Evolutionary conservation across 345 rosid genomes (phyloP).

Genomic region (Eutrema heterophyllum): DNA sequence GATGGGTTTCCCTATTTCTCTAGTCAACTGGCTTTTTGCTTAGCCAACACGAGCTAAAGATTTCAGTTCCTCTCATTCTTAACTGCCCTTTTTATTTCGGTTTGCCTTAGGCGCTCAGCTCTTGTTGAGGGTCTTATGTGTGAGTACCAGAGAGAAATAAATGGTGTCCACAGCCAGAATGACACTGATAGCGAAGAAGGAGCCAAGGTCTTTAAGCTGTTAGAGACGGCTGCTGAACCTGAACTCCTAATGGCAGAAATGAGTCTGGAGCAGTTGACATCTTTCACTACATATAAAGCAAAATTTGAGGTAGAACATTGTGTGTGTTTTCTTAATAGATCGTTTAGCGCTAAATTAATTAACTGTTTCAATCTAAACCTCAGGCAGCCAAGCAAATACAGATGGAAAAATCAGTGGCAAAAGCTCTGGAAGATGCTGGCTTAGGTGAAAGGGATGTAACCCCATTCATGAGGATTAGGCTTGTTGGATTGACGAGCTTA

Average conservation of each 20-base stretch:
- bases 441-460: conserved; percentile 72
- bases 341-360: background rate
- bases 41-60: background rate
- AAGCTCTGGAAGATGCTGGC: conserved; percentile 69
- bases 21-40: background rate
- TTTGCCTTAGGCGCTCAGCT: conserved; percentile 55
- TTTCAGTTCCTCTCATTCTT: conserved; percentile 7
- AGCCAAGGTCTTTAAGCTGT: conserved; percentile 62
- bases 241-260: conserved; percentile 93
- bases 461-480: conserved; percentile 85
- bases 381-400: conserved; percentile 63
- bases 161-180: conserved; percentile 37
- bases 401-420: conserved; percentile 59
- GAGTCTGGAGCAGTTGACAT: conserved; percentile 75
- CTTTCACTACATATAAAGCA: conserved; percentile 61
- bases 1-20: background rate
- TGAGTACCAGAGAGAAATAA: conserved; percentile 49
- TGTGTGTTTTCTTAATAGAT: background rate
- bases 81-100: background rate
- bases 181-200: conserved; percentile 81
- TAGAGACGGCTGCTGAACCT: conserved; percentile 87
- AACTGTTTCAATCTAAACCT: conserved; percentile 15
- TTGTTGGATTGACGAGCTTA: conserved; percentile 58
- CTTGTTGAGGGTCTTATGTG: conserved; percentile 64
- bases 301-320: conserved; percentile 62